phyloP scores from a whole-genome alignment of 352 stramenopile genomes.

The Plasmopara muralis region DNA sequence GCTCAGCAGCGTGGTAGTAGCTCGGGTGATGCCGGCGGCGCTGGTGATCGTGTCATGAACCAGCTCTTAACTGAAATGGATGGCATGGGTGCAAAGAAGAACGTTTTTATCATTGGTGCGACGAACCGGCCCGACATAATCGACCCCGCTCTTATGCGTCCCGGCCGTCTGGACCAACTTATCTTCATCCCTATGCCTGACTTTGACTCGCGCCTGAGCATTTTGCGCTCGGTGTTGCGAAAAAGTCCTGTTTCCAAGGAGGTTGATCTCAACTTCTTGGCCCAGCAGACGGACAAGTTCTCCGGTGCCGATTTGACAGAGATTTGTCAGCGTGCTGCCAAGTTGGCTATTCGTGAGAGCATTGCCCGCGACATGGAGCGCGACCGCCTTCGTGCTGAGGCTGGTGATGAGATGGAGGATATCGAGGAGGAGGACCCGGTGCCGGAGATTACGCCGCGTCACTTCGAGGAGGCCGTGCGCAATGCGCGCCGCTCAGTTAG shows the following conservation, averaged over 20 bases:
- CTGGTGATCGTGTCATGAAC: constrained; percentile 99
- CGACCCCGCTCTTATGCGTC: constrained; percentile 96
- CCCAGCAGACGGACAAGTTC: constrained; percentile 97
- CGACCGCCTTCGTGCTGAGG: constrained; percentile 90
- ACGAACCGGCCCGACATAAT: constrained; percentile 99
- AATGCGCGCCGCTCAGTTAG: constrained; percentile 96
- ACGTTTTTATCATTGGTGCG: constrained; percentile 99
- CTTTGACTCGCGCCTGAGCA: constrained; percentile 92
- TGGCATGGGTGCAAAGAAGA: constrained; percentile 98
- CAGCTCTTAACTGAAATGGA: constrained; percentile 99
- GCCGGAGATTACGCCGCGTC: constrained; percentile 89
- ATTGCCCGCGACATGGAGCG: constrained; percentile 98
- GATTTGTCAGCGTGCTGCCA: constrained; percentile 99
- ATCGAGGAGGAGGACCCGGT: constrained; percentile 96
- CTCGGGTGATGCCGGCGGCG: constrained; percentile 93
- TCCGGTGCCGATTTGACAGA: constrained; percentile 99
- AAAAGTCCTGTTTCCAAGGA: constrained; percentile 98
- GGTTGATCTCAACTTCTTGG: constrained; percentile 96
- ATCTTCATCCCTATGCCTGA: constrained; percentile 97
- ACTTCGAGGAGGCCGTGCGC: constrained; percentile 98
- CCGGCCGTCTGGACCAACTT: constrained; percentile 97
- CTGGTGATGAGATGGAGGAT: constrained; percentile 82
- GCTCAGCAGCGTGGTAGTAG: constrained; percentile 94
- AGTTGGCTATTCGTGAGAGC: constrained; percentile 98
- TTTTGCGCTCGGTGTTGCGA: constrained; percentile 94